phyloP scores from a whole-genome alignment of 1,284 basidiomycete species.

The Ceratobasidium sp. region DNA sequence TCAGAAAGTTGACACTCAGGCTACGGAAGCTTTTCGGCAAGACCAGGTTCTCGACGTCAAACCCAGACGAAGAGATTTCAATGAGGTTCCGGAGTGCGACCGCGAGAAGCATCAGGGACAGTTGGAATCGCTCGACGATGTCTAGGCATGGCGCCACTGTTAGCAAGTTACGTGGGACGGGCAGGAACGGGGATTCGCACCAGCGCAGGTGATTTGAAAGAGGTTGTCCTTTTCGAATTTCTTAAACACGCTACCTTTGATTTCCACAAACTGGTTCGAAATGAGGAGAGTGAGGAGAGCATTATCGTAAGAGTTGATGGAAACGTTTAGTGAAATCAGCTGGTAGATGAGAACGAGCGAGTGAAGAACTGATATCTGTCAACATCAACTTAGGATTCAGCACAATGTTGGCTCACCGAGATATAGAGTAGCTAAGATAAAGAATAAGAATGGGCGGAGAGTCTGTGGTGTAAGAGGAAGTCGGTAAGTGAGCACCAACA shows the following conservation, averaged over 20 bases:
- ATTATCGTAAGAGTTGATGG: slow-evolving; percentile 98
- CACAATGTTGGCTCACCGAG: slow-evolving; percentile 71
- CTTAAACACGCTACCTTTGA: slow-evolving; percentile 99
- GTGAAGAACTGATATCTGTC: slow-evolving; percentile 76
- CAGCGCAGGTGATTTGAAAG: slow-evolving; percentile 99
- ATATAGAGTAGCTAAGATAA: slow-evolving; percentile 86
- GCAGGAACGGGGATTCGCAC: slow-evolving; percentile 61
- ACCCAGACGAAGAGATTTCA: slow-evolving; percentile 91
- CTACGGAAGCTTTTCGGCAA: slow-evolving; percentile 90
- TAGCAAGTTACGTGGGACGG: neutral
- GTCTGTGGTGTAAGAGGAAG: slow-evolving; percentile 72
- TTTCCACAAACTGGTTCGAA: slow-evolving; percentile 99
- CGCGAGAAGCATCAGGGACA: slow-evolving; percentile 90
- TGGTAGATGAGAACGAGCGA: slow-evolving; percentile 98
- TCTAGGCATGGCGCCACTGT: slow-evolving; percentile 65
- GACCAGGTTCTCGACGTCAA: slow-evolving; percentile 76
- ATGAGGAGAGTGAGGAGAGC: slow-evolving; percentile 94
- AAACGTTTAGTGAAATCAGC: slow-evolving; percentile 95
- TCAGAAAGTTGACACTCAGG: slow-evolving; percentile 67
- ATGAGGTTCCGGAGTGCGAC: slow-evolving; percentile 97
- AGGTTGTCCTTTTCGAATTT: slow-evolving; percentile 99
- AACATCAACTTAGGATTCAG: neutral
- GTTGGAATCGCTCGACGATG: slow-evolving; percentile 97
- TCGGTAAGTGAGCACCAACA: slow-evolving; percentile 79
- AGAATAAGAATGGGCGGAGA: slow-evolving; percentile 87